Evolutionary conservation across 371 early-diverging fungal species (phyloP), one percentile per base, ranked within the genome.

Genomic region (Apophysomyces ossiformis): DNA sequence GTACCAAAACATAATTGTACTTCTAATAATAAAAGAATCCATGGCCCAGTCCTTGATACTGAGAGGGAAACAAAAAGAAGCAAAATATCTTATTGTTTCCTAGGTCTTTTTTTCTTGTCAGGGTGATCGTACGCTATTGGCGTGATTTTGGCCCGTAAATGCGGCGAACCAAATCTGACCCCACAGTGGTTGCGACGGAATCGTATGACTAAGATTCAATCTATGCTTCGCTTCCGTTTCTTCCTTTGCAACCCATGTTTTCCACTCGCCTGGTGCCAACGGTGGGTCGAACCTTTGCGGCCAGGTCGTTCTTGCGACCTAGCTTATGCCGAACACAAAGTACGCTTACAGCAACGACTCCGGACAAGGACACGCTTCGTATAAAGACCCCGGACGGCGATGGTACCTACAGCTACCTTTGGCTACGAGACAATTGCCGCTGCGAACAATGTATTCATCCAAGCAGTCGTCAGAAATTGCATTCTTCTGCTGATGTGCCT

Each of bases 401-500:
- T 4, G 66, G 69, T 45, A 62, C 68, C 12, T 90, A 87, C 71
- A 83, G 87, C 69, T 81, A 84, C 69, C 61, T 86, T 11, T 95
- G 95, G 95, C 84, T 95, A 11, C 86, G 93, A 36, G 95, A 95
- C 74, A 89, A 92, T 69, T 95, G 94, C 66, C 90, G 74, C 26
- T 95, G 94, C 69, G 76, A 85, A 7, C 66, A 67, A 7, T 93
- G 93, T 65, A 70, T 93, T 16, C 93, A 94, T 68, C 90, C 93
- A 5, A 72, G 82, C 32, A 93, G 82, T 58, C 79, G 86, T 13
- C 95, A 95, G 73, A 95, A 94, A 73, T 77, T 92, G 37, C 91
- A 92, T 73, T 90, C 93, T 0, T 89, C 87, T 5, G 91, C 87
- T n/a, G 87, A 93, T 60, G 79, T 93, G 13, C 83, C 89, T 0